Evolutionary conservation across 768 basidiomycete genomes (phyloP), one percentile per base, ranked within the genome.

Genomic region (Naganishia kalamii): DNA sequence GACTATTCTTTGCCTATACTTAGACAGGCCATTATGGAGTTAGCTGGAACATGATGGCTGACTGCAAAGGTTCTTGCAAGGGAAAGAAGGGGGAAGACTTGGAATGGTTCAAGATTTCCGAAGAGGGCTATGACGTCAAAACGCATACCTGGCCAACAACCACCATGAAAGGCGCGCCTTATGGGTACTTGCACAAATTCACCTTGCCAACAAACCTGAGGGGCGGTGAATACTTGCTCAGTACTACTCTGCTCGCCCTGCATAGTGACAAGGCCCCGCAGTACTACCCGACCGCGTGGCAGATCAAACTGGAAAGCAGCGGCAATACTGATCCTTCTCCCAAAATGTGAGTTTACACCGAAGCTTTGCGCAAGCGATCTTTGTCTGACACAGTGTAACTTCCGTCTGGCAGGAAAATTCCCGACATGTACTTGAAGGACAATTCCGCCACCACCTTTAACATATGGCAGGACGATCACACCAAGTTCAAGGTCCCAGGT

Each of bases 21-120:
- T 41, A 57, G 54, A 11, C 3, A 12, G 37, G 23, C 1, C 54
- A 57, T 37, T 15, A 37, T 15, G 54, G 54, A 5, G 32, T 35
- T 6, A 25, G n/a, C 23, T 27, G 21, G 6, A 37, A 57, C 21
- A 57, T 57, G 54, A 64, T 64, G 63, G 63, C 63, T 7, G 32
- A 21, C 25, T 64, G 63, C 23, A 37, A 29, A 5, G 50, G 32
- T 21, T 23, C 35, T 30, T 64, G 63, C 29, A 50, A 3, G 3
- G 63, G 63, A 25, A 47, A 30, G 25, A 41, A 29, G 7, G 63
- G 50, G 10, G 49, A 47, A 19, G 41, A 43, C 29, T 25, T 64
- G 25, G 63, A 64, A 2, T 64, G 63, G 63, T 64, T 64, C 51
- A 64, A 54, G 29, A 54, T 64, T 35, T 41, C 40, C 0, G 35